phyloP scores from a whole-genome alignment of 352 stramenopile species.

The Globisporangium spinosum region DNA sequence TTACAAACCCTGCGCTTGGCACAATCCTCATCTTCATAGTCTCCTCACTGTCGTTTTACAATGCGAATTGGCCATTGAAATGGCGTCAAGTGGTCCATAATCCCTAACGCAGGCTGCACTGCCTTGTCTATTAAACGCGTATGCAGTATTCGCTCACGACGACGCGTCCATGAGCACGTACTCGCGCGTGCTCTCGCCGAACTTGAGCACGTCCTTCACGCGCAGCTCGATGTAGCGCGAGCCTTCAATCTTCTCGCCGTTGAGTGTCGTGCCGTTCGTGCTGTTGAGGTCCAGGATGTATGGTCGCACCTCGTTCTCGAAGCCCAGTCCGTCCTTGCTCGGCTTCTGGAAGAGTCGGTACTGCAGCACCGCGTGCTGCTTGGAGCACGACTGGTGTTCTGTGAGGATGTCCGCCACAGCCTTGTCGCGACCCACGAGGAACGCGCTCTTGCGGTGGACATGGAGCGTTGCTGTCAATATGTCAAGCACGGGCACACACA shows the following conservation, averaged over 20 bases:
- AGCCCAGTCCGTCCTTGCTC: slow-evolving; percentile 49
- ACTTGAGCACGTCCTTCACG: slow-evolving; percentile 94
- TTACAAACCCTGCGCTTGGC: slow-evolving; percentile 2
- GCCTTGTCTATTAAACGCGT: background rate
- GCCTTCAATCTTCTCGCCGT: slow-evolving; percentile 90
- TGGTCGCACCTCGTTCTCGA: slow-evolving; percentile 73
- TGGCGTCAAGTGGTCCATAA: background rate
- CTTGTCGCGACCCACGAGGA: slow-evolving; percentile 92
- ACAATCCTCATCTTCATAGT: background rate
- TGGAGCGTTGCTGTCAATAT: slow-evolving; percentile 89
- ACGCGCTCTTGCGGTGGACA: slow-evolving; percentile 95
- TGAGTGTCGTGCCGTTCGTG: slow-evolving; percentile 98
- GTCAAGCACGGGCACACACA: background rate
- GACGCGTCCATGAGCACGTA: slow-evolving; percentile 93
- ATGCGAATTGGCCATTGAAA: background rate
- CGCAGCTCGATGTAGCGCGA: slow-evolving; percentile 96
- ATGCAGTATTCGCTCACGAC: background rate
- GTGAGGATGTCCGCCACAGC: slow-evolving; percentile 94
- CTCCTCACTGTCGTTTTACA: background rate
- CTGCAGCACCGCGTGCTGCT: slow-evolving; percentile 98
- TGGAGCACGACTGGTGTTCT: slow-evolving; percentile 93
- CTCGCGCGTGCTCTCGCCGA: slow-evolving; percentile 95
- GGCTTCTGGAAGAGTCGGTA: slow-evolving; percentile 84
- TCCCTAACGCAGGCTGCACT: no score
- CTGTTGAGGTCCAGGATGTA: slow-evolving; percentile 99